Evolutionary conservation across 208 protist species (phyloP).

Genomic region (Leishmania gerbilli): DNA sequence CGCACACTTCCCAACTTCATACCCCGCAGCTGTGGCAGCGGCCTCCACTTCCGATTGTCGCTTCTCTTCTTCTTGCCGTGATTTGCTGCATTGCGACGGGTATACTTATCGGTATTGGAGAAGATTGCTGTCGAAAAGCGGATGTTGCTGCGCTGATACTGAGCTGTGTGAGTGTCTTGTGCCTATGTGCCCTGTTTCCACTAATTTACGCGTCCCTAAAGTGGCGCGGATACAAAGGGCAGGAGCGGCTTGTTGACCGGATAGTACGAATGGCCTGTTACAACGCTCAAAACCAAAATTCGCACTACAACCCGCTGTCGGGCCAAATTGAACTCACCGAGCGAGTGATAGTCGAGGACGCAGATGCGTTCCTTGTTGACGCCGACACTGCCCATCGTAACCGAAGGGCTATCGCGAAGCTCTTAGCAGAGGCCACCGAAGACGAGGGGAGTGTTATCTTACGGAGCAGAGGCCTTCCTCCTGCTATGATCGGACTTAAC

Average conservation of each 20-base stretch:
- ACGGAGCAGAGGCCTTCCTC: constrained; percentile 33
- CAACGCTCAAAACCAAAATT: constrained; percentile 1
- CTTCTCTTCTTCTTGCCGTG: constrained; percentile 16
- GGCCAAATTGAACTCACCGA: constrained; percentile 15
- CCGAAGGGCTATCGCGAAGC: constrained; percentile 29
- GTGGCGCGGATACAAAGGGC: not conserved
- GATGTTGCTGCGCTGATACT: constrained; percentile 27
- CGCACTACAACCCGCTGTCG: constrained; percentile 20
- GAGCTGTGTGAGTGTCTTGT: constrained; percentile 16
- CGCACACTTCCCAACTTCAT: constrained; percentile 17
- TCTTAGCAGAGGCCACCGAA: constrained; percentile 50
- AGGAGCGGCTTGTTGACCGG: constrained; percentile 11
- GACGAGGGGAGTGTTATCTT: constrained; percentile 51
- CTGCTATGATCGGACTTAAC: constrained; percentile 37
- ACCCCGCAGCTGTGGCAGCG: constrained; percentile 16
- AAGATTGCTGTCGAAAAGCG: constrained; percentile 11
- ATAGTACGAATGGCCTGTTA: constrained; percentile 6
- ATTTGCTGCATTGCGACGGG: constrained; percentile 20
- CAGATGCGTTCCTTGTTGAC: constrained; percentile 31
- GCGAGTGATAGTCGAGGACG: not conserved
- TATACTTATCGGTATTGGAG: constrained; percentile 17
- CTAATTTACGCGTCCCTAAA: constrained; percentile 19
- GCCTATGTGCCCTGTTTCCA: constrained; percentile 24
- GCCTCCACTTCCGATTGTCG: constrained; percentile 18
- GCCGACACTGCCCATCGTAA: constrained; percentile 29